phyloP scores from a whole-genome alignment of 129 eudicot genomes.

The Scalesia atractyloides region DNA sequence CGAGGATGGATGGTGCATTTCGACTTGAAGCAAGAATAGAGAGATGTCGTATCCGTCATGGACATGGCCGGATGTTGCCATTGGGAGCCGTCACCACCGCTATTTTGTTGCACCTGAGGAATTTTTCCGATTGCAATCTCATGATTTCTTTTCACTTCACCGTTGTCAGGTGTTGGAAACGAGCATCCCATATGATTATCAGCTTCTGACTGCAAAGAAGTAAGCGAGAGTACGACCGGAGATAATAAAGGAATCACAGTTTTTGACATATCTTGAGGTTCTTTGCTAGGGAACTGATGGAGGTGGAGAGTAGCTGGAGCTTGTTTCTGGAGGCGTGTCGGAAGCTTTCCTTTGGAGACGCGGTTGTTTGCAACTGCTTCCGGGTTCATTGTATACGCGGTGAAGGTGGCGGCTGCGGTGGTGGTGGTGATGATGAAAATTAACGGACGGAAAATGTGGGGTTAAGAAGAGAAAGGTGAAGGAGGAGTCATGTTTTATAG shows the following conservation, averaged over 20 bases:
- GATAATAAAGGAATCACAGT: constrained; percentile 38
- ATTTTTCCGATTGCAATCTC: constrained; percentile 2
- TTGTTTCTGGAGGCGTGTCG: constrained; percentile 37
- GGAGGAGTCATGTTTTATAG: constrained; percentile 24
- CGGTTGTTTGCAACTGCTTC: constrained; percentile 5
- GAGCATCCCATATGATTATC: not conserved
- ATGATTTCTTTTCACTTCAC: constrained; percentile 6
- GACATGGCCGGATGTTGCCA: constrained; percentile 34
- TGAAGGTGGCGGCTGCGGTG: not conserved
- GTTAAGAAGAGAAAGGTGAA: constrained; percentile 17
- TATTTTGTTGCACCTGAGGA: not conserved
- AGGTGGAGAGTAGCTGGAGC: constrained; percentile 29
- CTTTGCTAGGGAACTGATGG: not conserved
- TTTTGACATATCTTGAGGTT: not conserved
- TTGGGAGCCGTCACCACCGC: not conserved
- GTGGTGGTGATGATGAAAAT: not conserved
- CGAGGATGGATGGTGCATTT: constrained; percentile 30
- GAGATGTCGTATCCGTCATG: constrained; percentile 20
- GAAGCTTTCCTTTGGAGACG: constrained; percentile 9
- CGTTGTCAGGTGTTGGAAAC: not conserved
- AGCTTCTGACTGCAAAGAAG: constrained; percentile 7
- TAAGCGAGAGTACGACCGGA: constrained; percentile 29
- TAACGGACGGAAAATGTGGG: constrained; percentile 11
- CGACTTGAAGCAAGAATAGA: constrained; percentile 23
- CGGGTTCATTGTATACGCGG: constrained; percentile 24